phyloP scores from a whole-genome alignment of 176 grass and related monocot species.

The Bonia amplexicaulis region DNA sequence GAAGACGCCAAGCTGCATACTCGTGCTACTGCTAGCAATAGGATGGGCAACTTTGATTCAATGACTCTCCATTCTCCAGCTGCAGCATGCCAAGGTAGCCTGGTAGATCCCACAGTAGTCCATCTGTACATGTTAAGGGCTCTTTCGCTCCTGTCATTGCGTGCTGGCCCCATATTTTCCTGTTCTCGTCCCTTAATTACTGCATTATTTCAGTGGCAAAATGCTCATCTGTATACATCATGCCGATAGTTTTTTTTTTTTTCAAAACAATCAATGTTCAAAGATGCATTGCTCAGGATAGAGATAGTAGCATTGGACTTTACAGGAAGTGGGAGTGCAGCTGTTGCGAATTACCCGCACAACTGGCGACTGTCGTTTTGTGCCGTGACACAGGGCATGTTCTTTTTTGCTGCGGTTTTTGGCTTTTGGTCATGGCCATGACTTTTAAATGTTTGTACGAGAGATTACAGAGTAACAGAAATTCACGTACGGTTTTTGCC shows the following conservation, averaged over 20 bases:
- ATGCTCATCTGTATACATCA: not conserved
- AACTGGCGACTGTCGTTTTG: not conserved
- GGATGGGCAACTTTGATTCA: constrained; percentile 9
- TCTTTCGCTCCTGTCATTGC: not conserved
- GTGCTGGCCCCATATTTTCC: not conserved
- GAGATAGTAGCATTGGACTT: not conserved
- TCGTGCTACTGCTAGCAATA: not conserved
- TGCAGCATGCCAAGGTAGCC: constrained; percentile 6
- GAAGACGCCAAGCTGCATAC: not conserved
- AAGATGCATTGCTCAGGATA: not conserved
- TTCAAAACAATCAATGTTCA: not conserved
- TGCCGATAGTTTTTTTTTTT: not conserved
- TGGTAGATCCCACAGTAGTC: not conserved
- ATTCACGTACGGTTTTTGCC: too few relatives aligned
- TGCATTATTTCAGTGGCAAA: not conserved
- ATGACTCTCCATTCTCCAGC: not conserved
- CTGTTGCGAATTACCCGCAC: too few relatives aligned
- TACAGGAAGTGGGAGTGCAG: not conserved
- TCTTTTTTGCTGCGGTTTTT: too few relatives aligned
- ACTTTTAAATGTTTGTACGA: too few relatives aligned
- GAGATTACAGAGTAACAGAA: too few relatives aligned
- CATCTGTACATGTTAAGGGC: not conserved
- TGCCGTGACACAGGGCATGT: too few relatives aligned
- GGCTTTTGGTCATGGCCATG: too few relatives aligned
- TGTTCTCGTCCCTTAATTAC: not conserved